Conservation (phyloP, 306 rosid species). For the Cicer chorassanicum region DNA sequence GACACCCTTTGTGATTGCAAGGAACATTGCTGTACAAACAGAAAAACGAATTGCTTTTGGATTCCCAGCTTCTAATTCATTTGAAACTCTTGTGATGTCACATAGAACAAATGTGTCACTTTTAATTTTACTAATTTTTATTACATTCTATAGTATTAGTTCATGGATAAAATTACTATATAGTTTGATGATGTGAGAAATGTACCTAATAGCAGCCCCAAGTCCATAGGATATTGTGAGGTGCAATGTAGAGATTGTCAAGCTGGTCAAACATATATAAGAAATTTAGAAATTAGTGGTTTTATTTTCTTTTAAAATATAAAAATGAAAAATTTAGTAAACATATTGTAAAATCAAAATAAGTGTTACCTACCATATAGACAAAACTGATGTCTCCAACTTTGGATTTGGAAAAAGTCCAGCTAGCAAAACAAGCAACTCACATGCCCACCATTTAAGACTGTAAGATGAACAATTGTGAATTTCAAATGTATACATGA, state of each 20-base stretch:
- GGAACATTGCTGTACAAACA: constrained; percentile 31
- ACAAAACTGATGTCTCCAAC: constrained; percentile 71
- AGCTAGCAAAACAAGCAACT: constrained; percentile 63
- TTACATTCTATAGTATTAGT: neutral
- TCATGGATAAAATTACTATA: constrained; percentile 1
- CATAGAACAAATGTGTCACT: constrained; percentile 7
- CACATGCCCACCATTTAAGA: constrained; percentile 76
- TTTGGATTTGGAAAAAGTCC: constrained; percentile 65
- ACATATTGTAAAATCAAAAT: neutral
- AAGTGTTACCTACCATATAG: constrained; percentile 75
- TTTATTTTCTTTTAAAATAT: constrained; percentile 14
- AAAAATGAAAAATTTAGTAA: neutral
- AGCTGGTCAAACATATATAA: constrained; percentile 45
- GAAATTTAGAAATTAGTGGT: neutral
- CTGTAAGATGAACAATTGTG: constrained; percentile 33
- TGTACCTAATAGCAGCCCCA: constrained; percentile 70
- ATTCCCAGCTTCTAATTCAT: constrained; percentile 61
- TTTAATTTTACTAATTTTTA: neutral
- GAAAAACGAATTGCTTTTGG: constrained; percentile 43
- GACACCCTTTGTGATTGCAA: constrained; percentile 44
- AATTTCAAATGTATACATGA: too few relatives aligned
- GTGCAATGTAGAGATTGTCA: constrained; percentile 66
- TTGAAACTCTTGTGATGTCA: constrained; percentile 52
- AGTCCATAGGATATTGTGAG: constrained; percentile 66
- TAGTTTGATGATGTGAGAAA: neutral